Conservation (phyloP, 371 early-diverging fungal species). For the Ordospora pajunii region DNA sequence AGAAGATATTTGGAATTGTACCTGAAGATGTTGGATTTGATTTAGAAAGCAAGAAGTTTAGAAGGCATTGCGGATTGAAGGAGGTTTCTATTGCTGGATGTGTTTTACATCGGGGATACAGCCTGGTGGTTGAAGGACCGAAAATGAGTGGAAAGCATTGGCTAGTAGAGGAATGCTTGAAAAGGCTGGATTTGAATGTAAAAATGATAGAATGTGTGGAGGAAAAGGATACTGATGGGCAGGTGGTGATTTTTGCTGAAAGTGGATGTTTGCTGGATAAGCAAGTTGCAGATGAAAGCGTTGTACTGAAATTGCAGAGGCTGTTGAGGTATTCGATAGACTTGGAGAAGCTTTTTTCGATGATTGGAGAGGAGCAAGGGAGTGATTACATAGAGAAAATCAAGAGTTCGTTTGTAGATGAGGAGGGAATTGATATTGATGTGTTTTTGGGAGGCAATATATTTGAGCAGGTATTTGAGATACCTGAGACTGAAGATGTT, state of each 20-base stretch:
- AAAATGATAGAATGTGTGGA: background rate
- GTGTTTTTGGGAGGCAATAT: background rate
- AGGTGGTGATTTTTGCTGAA: background rate
- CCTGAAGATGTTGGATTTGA: background rate
- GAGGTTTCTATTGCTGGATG: background rate
- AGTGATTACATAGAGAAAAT: background rate
- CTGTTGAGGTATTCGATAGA: background rate
- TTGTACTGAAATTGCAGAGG: background rate
- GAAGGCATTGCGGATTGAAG: background rate
- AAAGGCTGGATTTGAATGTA: background rate
- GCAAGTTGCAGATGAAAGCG: background rate
- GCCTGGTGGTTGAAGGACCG: conserved; percentile 18
- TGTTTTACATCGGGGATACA: background rate
- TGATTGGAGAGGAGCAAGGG: background rate
- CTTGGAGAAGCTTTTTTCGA: background rate
- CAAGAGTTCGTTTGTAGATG: background rate
- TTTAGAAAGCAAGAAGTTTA: background rate
- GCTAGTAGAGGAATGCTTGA: background rate
- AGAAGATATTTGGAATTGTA: background rate
- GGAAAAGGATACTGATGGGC: background rate
- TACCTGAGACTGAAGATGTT: background rate
- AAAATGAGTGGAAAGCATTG: conserved; percentile 22
- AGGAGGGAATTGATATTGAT: conserved; percentile 5
- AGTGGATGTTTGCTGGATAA: background rate
- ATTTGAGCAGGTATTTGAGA: background rate